Conservation (phyloP, 2,329 filamentous ascomycete genomes). For the Cercospora sp. region DNA sequence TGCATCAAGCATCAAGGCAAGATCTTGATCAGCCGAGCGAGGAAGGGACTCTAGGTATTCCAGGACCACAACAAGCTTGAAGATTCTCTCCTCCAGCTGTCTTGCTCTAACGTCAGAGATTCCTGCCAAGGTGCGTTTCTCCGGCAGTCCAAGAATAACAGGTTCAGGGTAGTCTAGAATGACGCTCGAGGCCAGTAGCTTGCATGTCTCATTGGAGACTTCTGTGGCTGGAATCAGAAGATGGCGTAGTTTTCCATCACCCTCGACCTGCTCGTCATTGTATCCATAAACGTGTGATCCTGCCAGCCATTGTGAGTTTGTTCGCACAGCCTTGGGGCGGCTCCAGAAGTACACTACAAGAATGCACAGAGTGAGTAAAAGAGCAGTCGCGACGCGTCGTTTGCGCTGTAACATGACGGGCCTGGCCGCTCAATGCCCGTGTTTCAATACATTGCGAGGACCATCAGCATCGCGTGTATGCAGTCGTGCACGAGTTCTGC, state of each 20-base stretch:
- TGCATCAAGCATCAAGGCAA: background rate
- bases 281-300: background rate
- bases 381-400: background rate
- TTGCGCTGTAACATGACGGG: background rate
- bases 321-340: background rate
- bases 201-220: background rate
- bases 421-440: no score
- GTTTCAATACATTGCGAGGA: background rate
- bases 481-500: background rate
- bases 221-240: background rate
- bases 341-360: background rate
- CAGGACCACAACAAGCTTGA: background rate
- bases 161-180: background rate
- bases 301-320: background rate
- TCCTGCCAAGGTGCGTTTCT: background rate
- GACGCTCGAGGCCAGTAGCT: background rate
- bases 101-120: background rate
- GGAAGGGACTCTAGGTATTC: background rate
- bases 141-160: background rate
- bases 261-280: background rate
- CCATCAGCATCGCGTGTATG: background rate
- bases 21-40: background rate
- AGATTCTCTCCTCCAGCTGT: background rate
- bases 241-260: background rate
- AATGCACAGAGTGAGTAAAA: background rate